Base-by-base conservation (phyloP, 768 basidiomycete species). In the Lenzites betulinus region DNA sequence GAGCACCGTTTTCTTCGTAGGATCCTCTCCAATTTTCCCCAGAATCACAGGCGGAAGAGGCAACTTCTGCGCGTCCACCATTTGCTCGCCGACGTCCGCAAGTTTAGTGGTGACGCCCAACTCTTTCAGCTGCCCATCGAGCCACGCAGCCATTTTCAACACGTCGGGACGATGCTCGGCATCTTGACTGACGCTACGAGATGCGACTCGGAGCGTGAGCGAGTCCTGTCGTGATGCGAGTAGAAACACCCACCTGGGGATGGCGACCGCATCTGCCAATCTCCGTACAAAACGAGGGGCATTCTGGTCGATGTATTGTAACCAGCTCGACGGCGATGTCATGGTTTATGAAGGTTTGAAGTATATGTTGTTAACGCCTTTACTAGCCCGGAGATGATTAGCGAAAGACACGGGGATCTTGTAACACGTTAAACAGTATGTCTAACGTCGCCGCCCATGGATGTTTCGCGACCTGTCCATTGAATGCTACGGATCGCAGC, bases 1-100 rank as follows among this genome's bases (percentile, higher is more conserved):
- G 28, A 96, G 81, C 35, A 98, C 86, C 0, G 95, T 98, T 83
- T 92, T 95, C 86, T 98, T 98, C 69, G 78, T 84, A 15, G 85
- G 86, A 74, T 97, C 93, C 38, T 86, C 79, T 3, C 96, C 96
- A 63, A 94, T 79, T 64, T 79, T 79, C 0, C 90, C 95, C 39
- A 98, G 80, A 70, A 97, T 84, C 6, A 85, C 90, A 2, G 93
- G 93, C 0, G 95, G 95, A 5, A 97, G 80, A 49, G 81, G 75
- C 13, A 96, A 72, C 44, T 81, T 82, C 70, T 93, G 77, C 6
- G 89, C 94, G 41, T 89, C 87, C 66, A 89, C 77, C 13, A 74
- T 73, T 54, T 97, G 94, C 58, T 76, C 83, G 7, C 95, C 96
- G 6, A 98, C 83, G 63, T 91, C 83, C 7, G 83, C 83, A 12